Evolutionary conservation across 2,329 filamentous ascomycete species (phyloP).

Genomic region (Penicillium sp.): DNA sequence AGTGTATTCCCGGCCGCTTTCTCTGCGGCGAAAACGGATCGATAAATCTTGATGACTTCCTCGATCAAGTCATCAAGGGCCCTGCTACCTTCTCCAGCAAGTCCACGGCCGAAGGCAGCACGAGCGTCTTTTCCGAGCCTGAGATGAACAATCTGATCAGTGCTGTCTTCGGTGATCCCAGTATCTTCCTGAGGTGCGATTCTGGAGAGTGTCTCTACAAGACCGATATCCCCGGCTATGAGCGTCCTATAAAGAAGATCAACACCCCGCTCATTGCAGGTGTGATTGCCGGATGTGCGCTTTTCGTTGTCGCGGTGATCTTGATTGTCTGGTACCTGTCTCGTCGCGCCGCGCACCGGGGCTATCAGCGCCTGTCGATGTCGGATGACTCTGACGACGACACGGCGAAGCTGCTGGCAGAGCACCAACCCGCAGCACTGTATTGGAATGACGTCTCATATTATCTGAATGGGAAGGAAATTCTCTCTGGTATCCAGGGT

Average conservation of each 20-base stretch:
- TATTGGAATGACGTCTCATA: conserved; percentile 89
- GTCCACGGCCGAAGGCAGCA: conserved; percentile 64
- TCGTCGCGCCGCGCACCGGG: conserved; percentile 60
- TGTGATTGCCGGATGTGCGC: conserved; percentile 78
- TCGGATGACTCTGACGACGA: conserved; percentile 87
- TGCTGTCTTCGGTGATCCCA: conserved; percentile 84
- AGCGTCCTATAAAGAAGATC: conserved; percentile 84
- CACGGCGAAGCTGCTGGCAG: conserved; percentile 76
- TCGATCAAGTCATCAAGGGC: conserved; percentile 77
- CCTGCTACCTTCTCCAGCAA: conserved; percentile 79
- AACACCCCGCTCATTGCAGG: conserved; percentile 95
- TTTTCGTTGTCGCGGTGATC: conserved; percentile 87
- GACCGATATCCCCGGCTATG: conserved; percentile 89
- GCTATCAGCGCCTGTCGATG: conserved; percentile 71
- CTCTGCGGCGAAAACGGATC: conserved; percentile 89
- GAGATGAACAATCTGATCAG: conserved; percentile 89
- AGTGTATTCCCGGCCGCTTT: conserved; percentile 86
- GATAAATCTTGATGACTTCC: conserved; percentile 86
- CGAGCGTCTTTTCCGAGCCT: conserved; percentile 72
- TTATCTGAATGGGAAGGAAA: conserved; percentile 79
- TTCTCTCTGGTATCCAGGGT: conserved; percentile 75
- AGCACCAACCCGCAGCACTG: conserved; percentile 86
- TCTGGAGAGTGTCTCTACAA: conserved; percentile 91
- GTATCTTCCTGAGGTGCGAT: conserved; percentile 76
- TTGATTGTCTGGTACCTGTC: conserved; percentile 84